phyloP scores from a whole-genome alignment of 2,329 filamentous ascomycete genomes.

The Lecanicillium sp. region DNA sequence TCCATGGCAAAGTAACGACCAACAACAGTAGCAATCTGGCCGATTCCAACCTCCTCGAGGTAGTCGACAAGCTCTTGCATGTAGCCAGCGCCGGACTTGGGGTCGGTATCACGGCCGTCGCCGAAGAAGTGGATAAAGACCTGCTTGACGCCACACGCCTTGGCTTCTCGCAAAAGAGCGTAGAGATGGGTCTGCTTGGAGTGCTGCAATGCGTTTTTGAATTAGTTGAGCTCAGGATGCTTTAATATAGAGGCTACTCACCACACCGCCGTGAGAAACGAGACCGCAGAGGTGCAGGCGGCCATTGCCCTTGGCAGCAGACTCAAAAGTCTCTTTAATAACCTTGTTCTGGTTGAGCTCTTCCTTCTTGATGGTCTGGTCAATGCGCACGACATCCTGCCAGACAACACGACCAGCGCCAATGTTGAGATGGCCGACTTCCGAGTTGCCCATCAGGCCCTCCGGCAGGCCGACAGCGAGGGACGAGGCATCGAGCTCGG shows the following conservation, averaged over 20 bases:
- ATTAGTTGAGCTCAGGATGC: not conserved
- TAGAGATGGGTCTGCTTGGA: conserved; percentile 92
- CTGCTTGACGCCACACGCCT: conserved; percentile 76
- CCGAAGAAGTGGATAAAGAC: conserved; percentile 99
- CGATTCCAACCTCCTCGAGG: conserved; percentile 74
- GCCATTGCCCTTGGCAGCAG: conserved; percentile 80
- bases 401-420: conserved; percentile 95
- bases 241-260: conserved; percentile 27
- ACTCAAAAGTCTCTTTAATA: conserved; percentile 67
- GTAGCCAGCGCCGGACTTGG: conserved; percentile 83
- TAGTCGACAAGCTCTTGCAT: conserved; percentile 78
- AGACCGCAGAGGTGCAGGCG: conserved; percentile 87
- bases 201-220: conserved; percentile 46
- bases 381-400: conserved; percentile 97
- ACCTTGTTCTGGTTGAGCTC: conserved; percentile 69
- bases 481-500: conserved; percentile 90
- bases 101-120: conserved; percentile 94
- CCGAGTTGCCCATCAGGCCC: conserved; percentile 97
- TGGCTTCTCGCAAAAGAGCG: conserved; percentile 79
- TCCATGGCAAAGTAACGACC: conserved; percentile 99
- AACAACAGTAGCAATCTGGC: conserved; percentile 85
- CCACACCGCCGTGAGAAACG: conserved; percentile 89
- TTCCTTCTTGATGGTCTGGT: conserved; percentile 80
- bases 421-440: conserved; percentile 98
- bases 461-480: conserved; percentile 92